phyloP scores from a whole-genome alignment of 2,329 filamentous ascomycete genomes.

The Neofusicoccum sp. region DNA sequence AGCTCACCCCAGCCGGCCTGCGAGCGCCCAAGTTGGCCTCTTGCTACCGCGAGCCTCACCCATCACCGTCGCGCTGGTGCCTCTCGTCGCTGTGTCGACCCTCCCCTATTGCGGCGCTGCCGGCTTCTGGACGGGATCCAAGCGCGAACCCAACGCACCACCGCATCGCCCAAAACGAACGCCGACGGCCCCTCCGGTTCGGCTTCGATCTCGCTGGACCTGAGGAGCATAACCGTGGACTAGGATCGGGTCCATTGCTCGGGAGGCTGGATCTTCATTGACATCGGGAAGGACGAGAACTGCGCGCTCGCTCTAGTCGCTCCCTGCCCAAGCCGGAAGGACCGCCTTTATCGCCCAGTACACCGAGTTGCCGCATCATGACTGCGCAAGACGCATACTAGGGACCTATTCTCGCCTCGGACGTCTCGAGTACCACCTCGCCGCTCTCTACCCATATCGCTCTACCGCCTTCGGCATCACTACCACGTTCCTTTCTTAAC shows the following conservation, averaged over 20 bases:
- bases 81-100: neutral
- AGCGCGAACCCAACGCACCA: neutral
- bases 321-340: neutral
- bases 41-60: neutral
- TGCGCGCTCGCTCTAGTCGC: constrained; percentile 4
- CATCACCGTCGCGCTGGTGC: neutral
- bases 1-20: neutral
- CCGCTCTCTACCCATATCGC: constrained; percentile 2
- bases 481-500: neutral
- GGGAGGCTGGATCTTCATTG: neutral
- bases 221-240: neutral
- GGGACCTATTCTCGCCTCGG: constrained; percentile 3
- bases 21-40: constrained; percentile 1
- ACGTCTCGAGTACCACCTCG: neutral
- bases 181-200: neutral
- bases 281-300: constrained; percentile 2
- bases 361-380: constrained; percentile 7
- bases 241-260: neutral
- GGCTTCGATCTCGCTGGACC: neutral
- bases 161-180: neutral
- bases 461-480: neutral
- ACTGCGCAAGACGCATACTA: constrained; percentile 12
- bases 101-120: neutral
- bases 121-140: constrained; percentile 12
- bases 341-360: neutral